These are phyloP conservation scores for Allantophomopsis cytisporea DNA, from an alignment of 2,329 filamentous ascomycete species.

Conservation along the genomic window DNA sequence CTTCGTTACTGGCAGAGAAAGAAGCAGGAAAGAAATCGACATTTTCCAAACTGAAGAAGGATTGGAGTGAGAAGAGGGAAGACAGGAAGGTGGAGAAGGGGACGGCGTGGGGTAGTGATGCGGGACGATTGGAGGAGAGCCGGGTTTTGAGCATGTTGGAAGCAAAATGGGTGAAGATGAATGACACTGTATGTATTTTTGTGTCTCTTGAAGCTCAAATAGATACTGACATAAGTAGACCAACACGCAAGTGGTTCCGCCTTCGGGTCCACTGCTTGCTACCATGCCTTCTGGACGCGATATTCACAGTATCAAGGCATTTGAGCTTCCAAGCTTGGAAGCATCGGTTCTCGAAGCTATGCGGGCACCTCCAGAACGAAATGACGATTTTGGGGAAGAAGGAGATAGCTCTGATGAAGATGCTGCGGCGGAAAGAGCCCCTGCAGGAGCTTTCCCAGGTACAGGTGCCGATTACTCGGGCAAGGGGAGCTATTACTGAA, in stretches of 20 bases:
- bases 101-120: slow-evolving; percentile 66
- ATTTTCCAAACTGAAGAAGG: slow-evolving; percentile 55
- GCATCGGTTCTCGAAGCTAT: slow-evolving; percentile 48
- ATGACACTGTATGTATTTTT: slow-evolving; percentile 60
- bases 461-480: neutral
- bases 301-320: slow-evolving; percentile 62
- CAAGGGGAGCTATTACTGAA: neutral
- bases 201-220: neutral
- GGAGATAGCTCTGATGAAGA: slow-evolving; percentile 26
- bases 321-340: slow-evolving; percentile 50
- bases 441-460: slow-evolving; percentile 38
- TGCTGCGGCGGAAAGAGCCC: slow-evolving; percentile 7
- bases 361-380: slow-evolving; percentile 35
- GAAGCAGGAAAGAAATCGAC: slow-evolving; percentile 38
- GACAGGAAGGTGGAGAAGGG: slow-evolving; percentile 68
- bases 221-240: slow-evolving; percentile 34
- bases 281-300: slow-evolving; percentile 82
- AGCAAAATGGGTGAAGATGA: slow-evolving; percentile 81
- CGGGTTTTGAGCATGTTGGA: slow-evolving; percentile 79
- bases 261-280: slow-evolving; percentile 56
- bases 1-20: slow-evolving; percentile 31
- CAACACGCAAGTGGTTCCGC: slow-evolving; percentile 65
- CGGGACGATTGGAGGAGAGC: slow-evolving; percentile 71
- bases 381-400: slow-evolving; percentile 26
- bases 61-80: slow-evolving; percentile 64